These are phyloP conservation scores for Epicoccum sorghinum DNA, from an alignment of 2,329 filamentous ascomycete species.

Conservation along the genomic window DNA sequence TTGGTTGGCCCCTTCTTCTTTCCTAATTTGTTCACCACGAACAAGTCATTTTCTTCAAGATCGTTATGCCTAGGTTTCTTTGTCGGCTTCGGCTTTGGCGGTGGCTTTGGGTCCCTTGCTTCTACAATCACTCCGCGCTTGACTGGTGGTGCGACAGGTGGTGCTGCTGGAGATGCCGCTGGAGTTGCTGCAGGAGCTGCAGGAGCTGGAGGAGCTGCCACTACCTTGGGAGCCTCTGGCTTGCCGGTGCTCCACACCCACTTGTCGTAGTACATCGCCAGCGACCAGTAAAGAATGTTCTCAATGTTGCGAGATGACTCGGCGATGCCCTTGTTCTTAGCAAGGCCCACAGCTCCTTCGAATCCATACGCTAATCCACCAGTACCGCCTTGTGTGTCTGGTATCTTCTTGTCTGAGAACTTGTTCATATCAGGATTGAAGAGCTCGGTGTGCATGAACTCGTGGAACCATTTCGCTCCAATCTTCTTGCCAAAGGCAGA, in stretches of 20 bases:
- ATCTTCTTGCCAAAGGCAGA: constrained; percentile 16
- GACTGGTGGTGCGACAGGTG: neutral
- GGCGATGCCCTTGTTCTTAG: constrained; percentile 11
- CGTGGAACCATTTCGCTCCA: constrained; percentile 19
- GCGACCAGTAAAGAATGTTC: constrained; percentile 18
- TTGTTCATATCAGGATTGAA: constrained; percentile 8
- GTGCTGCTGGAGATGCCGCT: neutral
- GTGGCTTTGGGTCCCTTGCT: constrained; percentile 3
- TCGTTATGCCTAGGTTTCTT: too few relatives aligned
- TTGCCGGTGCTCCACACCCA: constrained; percentile 19
- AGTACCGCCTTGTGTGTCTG: constrained; percentile 4
- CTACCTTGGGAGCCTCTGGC: constrained; percentile 1
- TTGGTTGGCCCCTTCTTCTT: neutral
- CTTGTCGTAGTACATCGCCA: constrained; percentile 17
- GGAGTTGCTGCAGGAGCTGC: too few relatives aligned
- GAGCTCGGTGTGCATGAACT: constrained; percentile 16
- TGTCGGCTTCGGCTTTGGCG: constrained; percentile 5
- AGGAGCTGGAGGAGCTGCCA: neutral
- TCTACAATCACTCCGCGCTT: neutral
- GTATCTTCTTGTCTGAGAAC: constrained; percentile 12
- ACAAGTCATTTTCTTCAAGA: too few relatives aligned
- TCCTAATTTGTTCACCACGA: too few relatives aligned
- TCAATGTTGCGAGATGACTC: constrained; percentile 15
- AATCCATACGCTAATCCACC: constrained; percentile 6
- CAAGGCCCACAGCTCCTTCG: constrained; percentile 8